These are phyloP conservation scores for Aquilaria malaccensis DNA, from an alignment of 345 rosid genomes.

Conservation along the genomic window DNA sequence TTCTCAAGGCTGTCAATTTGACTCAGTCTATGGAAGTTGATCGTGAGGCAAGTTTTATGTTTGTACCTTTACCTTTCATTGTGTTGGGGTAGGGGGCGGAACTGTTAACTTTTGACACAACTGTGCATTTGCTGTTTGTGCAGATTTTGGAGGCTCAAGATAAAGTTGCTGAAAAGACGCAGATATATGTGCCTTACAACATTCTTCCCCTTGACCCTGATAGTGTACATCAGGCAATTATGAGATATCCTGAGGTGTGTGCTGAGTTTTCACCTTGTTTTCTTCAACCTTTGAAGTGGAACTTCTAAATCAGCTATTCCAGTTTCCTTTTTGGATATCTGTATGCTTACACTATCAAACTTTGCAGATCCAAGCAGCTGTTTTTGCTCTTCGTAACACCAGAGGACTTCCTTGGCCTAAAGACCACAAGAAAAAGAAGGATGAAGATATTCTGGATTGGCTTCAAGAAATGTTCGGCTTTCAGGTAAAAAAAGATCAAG, in stretches of 20 bases:
- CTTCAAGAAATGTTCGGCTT: constrained; percentile 98
- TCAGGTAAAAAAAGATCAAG: constrained; percentile 45
- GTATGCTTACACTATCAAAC: background rate
- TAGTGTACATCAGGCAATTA: constrained; percentile 95
- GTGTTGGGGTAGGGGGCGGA: background rate
- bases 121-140: constrained; percentile 12
- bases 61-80: constrained; percentile 3
- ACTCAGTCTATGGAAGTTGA: constrained; percentile 96
- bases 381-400: constrained; percentile 88
- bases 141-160: constrained; percentile 95
- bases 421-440: constrained; percentile 72
- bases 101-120: constrained; percentile 5
- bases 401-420: constrained; percentile 99
- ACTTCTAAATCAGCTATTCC: background rate
- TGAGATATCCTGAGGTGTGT: constrained; percentile 92
- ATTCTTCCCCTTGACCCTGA: constrained; percentile 99
- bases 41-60: constrained; percentile 54
- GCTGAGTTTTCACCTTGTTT: constrained; percentile 8
- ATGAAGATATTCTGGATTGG: constrained; percentile 97
- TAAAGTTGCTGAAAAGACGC: constrained; percentile 93
- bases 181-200: constrained; percentile 82
- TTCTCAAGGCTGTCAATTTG: constrained; percentile 88
- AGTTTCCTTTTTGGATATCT: constrained; percentile 10
- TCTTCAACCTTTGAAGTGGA: too few relatives aligned
- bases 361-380: constrained; percentile 90